Base-by-base conservation (phyloP, 1,284 basidiomycete species). In the Ustilago loliicola region DNA sequence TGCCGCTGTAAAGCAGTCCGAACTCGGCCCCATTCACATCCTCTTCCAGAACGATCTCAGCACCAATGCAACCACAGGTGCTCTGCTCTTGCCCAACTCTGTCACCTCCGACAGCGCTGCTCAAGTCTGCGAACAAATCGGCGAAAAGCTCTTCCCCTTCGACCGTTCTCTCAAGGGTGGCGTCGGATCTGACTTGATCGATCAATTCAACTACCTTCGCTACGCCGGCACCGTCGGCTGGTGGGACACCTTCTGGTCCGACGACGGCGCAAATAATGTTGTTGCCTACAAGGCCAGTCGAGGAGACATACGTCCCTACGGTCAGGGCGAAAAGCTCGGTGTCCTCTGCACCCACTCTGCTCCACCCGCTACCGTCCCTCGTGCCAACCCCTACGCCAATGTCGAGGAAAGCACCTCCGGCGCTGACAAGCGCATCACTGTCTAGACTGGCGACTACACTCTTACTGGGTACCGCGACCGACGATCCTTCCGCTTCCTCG, bases 11-110 rank as follows among this genome's bases (percentile, higher is more conserved):
- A 55, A 40, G 10, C 70, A 72, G 27, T 45, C 66, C 23, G 56
- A 66, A 19, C 36, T 77, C 21, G 74, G 74, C 3, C 62, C 76
- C 27, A 60, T 73, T 40, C 70, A 80, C 25, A 69, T 81, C 56
- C 80, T 83, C 45, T 74, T 55, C 48, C 80, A 81, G 61, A 83
- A 83, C 47, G 81, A 83, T 51, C 75, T 83, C 27, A 68, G 68
- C 59, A 64, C 25, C 50, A 72, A 70, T 40, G 54, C 72, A 29
- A 63, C 67, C 25, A 76, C 72, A 23, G 72, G 78, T 10, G 81
- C 81, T 13, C 42, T 83, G n/a, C 71, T 81, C 2, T 61, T 80
- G 7, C 61, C 58, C 13, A 62, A 70, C 21, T 40, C 66, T 3
- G 67, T 78, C 25, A 29, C 55, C 47, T 59, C 72, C 6, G 36